phyloP scores from a whole-genome alignment of 495 filamentous ascomycete genomes.

The Penicillium samsonianum region DNA sequence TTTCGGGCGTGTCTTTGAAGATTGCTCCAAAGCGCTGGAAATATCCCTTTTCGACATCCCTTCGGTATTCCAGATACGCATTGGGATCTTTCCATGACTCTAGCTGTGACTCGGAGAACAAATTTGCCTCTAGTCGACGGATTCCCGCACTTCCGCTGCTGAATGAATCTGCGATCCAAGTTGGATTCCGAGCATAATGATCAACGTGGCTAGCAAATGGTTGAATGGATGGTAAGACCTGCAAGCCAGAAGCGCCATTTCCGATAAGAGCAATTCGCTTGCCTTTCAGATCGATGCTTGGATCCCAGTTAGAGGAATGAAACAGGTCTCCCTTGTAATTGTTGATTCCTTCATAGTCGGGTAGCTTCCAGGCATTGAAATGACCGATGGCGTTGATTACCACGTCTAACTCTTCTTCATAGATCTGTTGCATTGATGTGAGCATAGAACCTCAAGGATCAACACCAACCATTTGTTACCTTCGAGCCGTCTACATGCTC shows the following conservation, averaged over 20 bases:
- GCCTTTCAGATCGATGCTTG: slow-evolving; percentile 46
- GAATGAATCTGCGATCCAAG: slow-evolving; percentile 67
- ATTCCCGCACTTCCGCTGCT: slow-evolving; percentile 37
- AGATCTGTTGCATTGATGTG: slow-evolving; percentile 36
- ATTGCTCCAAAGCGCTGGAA: slow-evolving; percentile 58
- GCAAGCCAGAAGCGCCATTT: slow-evolving; percentile 59
- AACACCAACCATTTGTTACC: slow-evolving; percentile 20
- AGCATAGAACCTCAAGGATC: neutral
- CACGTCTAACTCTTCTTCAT: slow-evolving; percentile 56
- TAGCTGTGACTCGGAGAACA: slow-evolving; percentile 51
- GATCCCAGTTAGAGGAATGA: slow-evolving; percentile 59
- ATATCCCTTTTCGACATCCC: slow-evolving; percentile 54
- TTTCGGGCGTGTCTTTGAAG: slow-evolving; percentile 56
- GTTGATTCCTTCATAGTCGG: slow-evolving; percentile 52
- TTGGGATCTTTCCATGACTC: slow-evolving; percentile 51
- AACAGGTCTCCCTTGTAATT: slow-evolving; percentile 50
- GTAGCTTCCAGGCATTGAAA: slow-evolving; percentile 58
- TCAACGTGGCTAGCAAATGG: slow-evolving; percentile 58
- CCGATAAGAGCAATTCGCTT: slow-evolving; percentile 64
- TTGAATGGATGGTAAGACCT: slow-evolving; percentile 58
- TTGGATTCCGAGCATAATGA: slow-evolving; percentile 65
- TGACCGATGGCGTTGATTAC: slow-evolving; percentile 60
- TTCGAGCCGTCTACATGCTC: slow-evolving; percentile 37
- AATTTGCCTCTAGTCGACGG: slow-evolving; percentile 47
- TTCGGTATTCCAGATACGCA: slow-evolving; percentile 52